These are phyloP conservation scores for Scutellaria minor DNA, from an alignment of 257 asterid genomes.

Conservation along the genomic window DNA sequence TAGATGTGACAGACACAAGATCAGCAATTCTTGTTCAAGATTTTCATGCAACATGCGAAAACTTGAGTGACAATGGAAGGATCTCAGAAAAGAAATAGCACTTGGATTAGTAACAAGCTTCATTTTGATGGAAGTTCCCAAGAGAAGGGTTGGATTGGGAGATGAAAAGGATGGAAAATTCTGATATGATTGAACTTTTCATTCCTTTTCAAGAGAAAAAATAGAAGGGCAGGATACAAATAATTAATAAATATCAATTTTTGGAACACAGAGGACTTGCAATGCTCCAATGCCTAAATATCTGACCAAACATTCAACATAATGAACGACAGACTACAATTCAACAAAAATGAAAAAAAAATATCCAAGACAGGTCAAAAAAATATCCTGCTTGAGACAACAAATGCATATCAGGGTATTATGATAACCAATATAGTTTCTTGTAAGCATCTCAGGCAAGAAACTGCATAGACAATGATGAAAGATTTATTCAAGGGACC, in stretches of 20 bases:
- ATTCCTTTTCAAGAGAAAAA: constrained; percentile 25
- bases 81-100: constrained; percentile 8
- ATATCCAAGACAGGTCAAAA: constrained; percentile 14
- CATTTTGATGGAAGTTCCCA: no score
- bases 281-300: not conserved
- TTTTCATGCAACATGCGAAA: constrained; percentile 16
- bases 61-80: not conserved
- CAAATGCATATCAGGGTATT: not conserved
- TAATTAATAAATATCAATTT: constrained; percentile 9
- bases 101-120: not conserved
- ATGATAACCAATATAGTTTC: not conserved
- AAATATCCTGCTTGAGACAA: not conserved
- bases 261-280: constrained; percentile 2
- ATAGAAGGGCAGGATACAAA: not conserved
- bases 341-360: not conserved
- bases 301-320: constrained; percentile 3
- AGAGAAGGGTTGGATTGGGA: constrained; percentile 14
- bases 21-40: constrained; percentile 7
- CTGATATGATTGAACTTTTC: constrained; percentile 11
- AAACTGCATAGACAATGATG: constrained; percentile 9
- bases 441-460: not conserved
- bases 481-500: not conserved
- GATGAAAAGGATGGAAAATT: constrained; percentile 8
- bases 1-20: constrained; percentile 15
- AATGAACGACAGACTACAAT: constrained; percentile 8